Conservation (phyloP, 768 basidiomycete species). For the Calocera cornea region DNA sequence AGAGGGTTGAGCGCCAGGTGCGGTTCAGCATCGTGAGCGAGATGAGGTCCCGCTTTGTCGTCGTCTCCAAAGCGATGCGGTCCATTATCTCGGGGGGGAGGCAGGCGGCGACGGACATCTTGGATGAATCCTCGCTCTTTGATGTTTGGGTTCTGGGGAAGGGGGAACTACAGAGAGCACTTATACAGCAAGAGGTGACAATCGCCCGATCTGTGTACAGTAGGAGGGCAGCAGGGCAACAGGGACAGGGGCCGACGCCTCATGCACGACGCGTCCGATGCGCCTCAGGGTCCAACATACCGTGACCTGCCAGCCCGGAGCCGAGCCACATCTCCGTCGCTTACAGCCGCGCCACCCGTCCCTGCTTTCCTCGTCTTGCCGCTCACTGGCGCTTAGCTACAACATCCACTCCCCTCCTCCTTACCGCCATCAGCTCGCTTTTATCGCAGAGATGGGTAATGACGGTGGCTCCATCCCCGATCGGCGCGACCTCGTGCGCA, state of each 20-base stretch:
- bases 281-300: not conserved
- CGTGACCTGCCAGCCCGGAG: not conserved
- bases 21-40: constrained; percentile 4
- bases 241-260: too few species aligned
- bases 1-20: not conserved
- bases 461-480: constrained; percentile 29
- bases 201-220: too few species aligned
- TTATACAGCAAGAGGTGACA: too few species aligned
- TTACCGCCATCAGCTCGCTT: not conserved
- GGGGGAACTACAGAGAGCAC: not conserved
- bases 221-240: too few species aligned
- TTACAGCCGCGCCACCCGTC: too few species aligned
- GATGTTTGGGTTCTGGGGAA: not conserved
- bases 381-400: not conserved
- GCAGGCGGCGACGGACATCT: not conserved
- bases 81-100: constrained; percentile 1
- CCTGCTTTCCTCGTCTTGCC: too few species aligned
- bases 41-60: constrained; percentile 3
- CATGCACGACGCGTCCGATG: not conserved
- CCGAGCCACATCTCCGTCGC: not conserved
- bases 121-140: not conserved
- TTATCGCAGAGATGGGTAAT: constrained; percentile 15
- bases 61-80: not conserved
- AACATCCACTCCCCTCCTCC: not conserved
- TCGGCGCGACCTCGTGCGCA: constrained; percentile 27